Evolutionary conservation across 2,329 filamentous ascomycete species (phyloP).

Genomic region (Xylariaceae sp.): DNA sequence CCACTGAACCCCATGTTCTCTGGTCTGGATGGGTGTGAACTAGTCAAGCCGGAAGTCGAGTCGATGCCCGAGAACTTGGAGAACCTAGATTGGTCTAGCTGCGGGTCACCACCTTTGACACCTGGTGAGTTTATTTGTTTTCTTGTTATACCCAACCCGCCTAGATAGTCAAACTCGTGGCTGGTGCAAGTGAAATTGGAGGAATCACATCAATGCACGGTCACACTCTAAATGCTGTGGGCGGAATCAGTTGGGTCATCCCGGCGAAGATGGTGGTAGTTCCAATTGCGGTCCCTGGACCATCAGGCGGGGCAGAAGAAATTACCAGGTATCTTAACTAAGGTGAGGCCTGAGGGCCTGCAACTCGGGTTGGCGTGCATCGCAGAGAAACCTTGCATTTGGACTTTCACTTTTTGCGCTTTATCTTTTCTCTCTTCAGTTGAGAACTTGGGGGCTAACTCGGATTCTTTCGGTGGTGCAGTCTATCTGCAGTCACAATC

Average conservation of each 20-base stretch:
- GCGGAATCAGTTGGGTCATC: not conserved
- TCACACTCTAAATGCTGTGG: no score
- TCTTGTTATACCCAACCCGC: constrained; percentile 4
- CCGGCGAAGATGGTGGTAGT: no score
- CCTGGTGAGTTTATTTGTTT: constrained; percentile 64
- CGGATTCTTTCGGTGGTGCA: constrained; percentile 15
- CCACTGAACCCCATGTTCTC: constrained; percentile 78
- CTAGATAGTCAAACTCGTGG: no score
- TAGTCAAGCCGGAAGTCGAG: constrained; percentile 67
- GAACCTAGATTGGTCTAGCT: constrained; percentile 70
- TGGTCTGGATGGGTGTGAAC: constrained; percentile 61
- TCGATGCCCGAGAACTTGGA: constrained; percentile 69
- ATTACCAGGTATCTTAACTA: no score
- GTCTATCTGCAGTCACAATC: constrained; percentile 34
- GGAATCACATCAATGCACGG: no score
- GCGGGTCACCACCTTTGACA: constrained; percentile 80
- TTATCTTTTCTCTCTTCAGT: no score
- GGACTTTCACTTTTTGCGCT: no score
- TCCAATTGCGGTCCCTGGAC: no score
- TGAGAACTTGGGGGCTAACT: constrained; percentile 16
- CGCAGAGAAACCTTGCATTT: no score
- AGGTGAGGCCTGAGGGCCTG: not conserved
- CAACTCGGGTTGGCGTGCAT: not conserved
- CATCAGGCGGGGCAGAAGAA: no score
- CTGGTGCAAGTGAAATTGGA: no score